These are phyloP conservation scores for Podospora pseudoanserina DNA, from an alignment of 495 filamentous ascomycete species.

Conservation along the genomic window DNA sequence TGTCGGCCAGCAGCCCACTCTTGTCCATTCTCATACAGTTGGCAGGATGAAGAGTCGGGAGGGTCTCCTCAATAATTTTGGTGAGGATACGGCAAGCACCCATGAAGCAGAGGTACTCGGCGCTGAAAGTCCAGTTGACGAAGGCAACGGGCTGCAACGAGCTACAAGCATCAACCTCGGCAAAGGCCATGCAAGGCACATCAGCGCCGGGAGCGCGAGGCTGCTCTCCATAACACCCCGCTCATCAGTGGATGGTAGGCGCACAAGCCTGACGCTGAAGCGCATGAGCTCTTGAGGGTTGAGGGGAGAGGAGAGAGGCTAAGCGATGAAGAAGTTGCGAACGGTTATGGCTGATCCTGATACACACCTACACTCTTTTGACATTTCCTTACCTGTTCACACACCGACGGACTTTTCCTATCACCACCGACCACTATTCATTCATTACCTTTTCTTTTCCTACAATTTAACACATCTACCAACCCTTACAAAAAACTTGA, in stretches of 20 bases:
- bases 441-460: constrained; percentile 25
- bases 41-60: constrained; percentile 51
- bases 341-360: constrained; percentile 17
- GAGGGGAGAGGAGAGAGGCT: background rate
- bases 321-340: background rate
- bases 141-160: constrained; percentile 50
- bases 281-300: background rate
- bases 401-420: constrained; percentile 19
- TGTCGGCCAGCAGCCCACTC: constrained; percentile 38
- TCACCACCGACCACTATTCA: constrained; percentile 26
- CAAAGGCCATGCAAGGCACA: constrained; percentile 60
- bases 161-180: constrained; percentile 64
- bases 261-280: constrained; percentile 23
- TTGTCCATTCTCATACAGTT: constrained; percentile 32
- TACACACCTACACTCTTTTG: constrained; percentile 21
- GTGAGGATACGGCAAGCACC: constrained; percentile 32
- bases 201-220: constrained; percentile 71
- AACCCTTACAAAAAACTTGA: background rate
- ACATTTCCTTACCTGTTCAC: constrained; percentile 20
- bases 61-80: constrained; percentile 56
- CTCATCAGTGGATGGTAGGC: constrained; percentile 41
- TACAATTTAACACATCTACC: background rate
- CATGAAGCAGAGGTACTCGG: constrained; percentile 43
- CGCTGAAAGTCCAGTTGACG: constrained; percentile 38
- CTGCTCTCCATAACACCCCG: constrained; percentile 60